phyloP scores from a whole-genome alignment of 768 basidiomycete genomes.

The Austroboletus eburneus region DNA sequence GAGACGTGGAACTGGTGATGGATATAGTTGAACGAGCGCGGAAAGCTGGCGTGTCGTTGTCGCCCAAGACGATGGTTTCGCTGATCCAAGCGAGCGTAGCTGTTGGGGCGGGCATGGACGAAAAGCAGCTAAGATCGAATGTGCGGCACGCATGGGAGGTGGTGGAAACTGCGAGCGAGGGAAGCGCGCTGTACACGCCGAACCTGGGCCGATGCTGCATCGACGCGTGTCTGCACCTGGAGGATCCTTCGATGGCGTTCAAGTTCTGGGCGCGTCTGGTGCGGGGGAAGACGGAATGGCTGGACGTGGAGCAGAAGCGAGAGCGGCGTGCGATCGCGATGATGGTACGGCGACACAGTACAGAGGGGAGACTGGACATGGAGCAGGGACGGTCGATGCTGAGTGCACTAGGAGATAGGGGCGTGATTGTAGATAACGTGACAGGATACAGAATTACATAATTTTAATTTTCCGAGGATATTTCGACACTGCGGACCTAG shows the following conservation, averaged over 20 bases:
- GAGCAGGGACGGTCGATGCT: constrained; percentile 19
- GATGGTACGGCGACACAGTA: constrained; percentile 29
- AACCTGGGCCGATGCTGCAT: constrained; percentile 52
- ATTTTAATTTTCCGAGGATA: neutral
- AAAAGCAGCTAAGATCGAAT: constrained; percentile 28
- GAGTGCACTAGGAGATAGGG: constrained; percentile 12
- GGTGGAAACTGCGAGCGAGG: constrained; percentile 35
- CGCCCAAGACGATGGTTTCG: constrained; percentile 45
- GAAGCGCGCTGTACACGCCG: constrained; percentile 38
- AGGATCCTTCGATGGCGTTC: constrained; percentile 51
- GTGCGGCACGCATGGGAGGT: constrained; percentile 42
- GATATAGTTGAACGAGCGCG: constrained; percentile 40
- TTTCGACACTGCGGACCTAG: neutral
- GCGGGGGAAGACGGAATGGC: constrained; percentile 42
- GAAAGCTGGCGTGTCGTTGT: constrained; percentile 36
- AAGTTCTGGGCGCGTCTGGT: constrained; percentile 56
- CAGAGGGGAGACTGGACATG: constrained; percentile 24
- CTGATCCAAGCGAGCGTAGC: constrained; percentile 43
- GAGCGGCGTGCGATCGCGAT: constrained; percentile 41
- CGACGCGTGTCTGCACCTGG: constrained; percentile 42
- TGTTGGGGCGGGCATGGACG: constrained; percentile 21
- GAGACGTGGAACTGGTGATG: constrained; percentile 41
- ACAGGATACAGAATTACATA: constrained; percentile 3
- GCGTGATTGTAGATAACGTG: constrained; percentile 8
- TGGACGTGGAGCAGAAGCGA: constrained; percentile 41